Conservation (phyloP, 805 yeast species). For the Soucietia sequanensis region DNA sequence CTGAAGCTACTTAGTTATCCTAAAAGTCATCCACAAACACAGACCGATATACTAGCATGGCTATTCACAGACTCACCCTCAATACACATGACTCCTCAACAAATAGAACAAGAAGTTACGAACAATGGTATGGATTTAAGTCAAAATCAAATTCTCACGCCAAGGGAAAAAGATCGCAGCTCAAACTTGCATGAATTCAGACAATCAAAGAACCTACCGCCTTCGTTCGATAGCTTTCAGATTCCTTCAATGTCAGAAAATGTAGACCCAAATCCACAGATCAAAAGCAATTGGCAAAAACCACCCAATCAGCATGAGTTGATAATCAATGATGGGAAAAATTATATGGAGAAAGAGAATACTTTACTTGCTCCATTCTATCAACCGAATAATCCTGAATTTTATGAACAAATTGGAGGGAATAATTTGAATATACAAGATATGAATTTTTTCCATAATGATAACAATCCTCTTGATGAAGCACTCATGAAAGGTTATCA, state of each 20-base stretch:
- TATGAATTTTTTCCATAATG: slow-evolving; percentile 35
- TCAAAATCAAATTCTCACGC: not conserved
- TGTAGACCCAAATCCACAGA: too few relatives aligned
- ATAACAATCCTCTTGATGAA: slow-evolving; percentile 40
- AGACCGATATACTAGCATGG: slow-evolving; percentile 41
- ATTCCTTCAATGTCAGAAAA: too few relatives aligned
- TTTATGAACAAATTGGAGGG: not conserved
- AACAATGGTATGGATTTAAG: too few relatives aligned
- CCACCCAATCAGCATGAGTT: not conserved
- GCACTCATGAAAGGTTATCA: slow-evolving; percentile 19
- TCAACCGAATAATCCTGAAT: not conserved
- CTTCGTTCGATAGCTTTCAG: too few relatives aligned
- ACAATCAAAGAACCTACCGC: not conserved
- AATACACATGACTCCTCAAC: too few relatives aligned
- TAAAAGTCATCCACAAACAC: slow-evolving; percentile 23
- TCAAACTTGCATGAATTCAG: too few relatives aligned
- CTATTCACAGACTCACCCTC: slow-evolving; percentile 28
- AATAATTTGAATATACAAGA: slow-evolving; percentile 22
- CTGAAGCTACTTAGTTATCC: not conserved
- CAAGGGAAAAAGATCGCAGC: too few relatives aligned
- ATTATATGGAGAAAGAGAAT: too few relatives aligned
- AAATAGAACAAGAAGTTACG: too few relatives aligned
- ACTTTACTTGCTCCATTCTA: slow-evolving; percentile 3
- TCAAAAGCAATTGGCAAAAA: too few relatives aligned
- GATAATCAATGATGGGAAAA: too few relatives aligned